Evolutionary conservation across 768 basidiomycete species (phyloP), one percentile per base, ranked within the genome.

Genomic region (Rhizopogon rudus): DNA sequence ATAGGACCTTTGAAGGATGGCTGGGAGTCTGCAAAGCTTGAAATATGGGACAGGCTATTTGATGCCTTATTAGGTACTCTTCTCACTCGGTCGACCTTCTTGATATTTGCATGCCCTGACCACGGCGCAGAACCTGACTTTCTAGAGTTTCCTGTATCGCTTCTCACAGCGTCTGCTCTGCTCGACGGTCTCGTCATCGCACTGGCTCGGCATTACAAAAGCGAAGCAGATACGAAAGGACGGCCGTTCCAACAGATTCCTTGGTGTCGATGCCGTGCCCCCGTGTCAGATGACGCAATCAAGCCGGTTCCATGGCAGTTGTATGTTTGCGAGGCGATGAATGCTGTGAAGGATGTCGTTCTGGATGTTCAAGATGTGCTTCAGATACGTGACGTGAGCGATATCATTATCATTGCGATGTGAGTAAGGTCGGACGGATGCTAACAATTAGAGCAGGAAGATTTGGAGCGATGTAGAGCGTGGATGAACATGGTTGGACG

Each of bases 141-240:
- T 44, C 65, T 83, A 52, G 75, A 70, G 45, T 83, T 78, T 61
- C 77, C 80, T 3, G 58, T 83, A 12, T 81, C 80, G 13, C 61
- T 81, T 13, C 74, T 87, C 12, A 83, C 86, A 0, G 75, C 73
- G 0, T 75, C 77, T 8, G 80, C 81, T 3, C 61, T 88, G 2
- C 62, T 80, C 7, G 75, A 81, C 2, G 74, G 77, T 3, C 63
- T 83, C 16, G 46, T 75, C 6, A 61, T 69, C 7, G 67, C 73
- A 8, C 65, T 84, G 9, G 65, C 69, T 9, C 45, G 61, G n/a
- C 67, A 73, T 25, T 74, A 75, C 54, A 70, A 71, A 48, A 64
- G 60, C 12, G 66, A 73, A 43, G 63, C 61, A 22, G 65, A 67
- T 8, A 44, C 7, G 28, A 55, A n/a, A 35, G 49, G 5, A 22